Conservation (phyloP, 805 yeast genomes). For the Kregervanrija fluxuum region DNA sequence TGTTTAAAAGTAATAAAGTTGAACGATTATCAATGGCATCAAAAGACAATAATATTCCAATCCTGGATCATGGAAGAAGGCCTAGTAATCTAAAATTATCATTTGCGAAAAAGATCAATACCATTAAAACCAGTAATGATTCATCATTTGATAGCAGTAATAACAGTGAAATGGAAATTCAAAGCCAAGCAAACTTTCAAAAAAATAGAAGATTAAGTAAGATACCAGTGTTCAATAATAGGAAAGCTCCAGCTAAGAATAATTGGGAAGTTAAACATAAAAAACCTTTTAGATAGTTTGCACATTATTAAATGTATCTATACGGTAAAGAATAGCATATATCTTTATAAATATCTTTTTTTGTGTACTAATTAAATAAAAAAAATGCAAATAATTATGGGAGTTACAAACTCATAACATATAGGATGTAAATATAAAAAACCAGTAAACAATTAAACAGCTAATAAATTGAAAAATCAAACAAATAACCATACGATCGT, state of each 20-base stretch:
- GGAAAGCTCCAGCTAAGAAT: background rate
- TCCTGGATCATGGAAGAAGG: too few relatives aligned
- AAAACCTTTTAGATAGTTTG: constrained; percentile 18
- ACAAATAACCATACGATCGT: background rate
- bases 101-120: constrained; percentile 6
- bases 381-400: too few relatives aligned
- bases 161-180: constrained; percentile 8
- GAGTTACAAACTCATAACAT: background rate
- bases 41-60: too few relatives aligned
- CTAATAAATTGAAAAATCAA: background rate
- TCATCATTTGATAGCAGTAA: constrained; percentile 3
- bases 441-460: background rate
- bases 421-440: background rate
- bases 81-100: constrained; percentile 1
- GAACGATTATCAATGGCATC: too few relatives aligned
- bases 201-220: background rate
- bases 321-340: too few relatives aligned
- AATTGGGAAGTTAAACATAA: constrained; percentile 22
- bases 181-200: background rate
- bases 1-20: too few relatives aligned
- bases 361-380: too few relatives aligned
- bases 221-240: too few relatives aligned
- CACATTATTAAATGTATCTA: background rate
- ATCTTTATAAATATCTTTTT: background rate
- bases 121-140: background rate